phyloP scores from a whole-genome alignment of 352 stramenopile genomes.

The Phytophthora podocarpi region DNA sequence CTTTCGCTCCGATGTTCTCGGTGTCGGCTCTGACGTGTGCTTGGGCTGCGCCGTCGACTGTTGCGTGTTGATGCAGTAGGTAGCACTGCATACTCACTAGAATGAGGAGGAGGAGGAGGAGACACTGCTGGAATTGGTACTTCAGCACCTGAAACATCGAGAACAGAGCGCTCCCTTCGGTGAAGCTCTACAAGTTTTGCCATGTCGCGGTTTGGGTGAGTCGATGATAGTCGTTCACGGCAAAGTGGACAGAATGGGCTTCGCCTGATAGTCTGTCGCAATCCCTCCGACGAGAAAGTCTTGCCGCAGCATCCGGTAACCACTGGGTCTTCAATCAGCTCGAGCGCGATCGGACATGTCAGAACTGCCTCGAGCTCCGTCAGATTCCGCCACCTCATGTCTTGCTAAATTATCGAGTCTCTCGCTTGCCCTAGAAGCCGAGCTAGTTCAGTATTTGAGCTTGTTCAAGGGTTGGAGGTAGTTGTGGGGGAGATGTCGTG shows the following conservation, averaged over 20 bases:
- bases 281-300: slow-evolving; percentile 7
- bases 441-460: too few relatives aligned
- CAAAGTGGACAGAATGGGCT: slow-evolving; percentile 16
- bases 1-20: slow-evolving; percentile 17
- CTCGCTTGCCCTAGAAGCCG: slow-evolving; percentile 6
- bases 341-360: slow-evolving; percentile 12
- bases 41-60: slow-evolving; percentile 3
- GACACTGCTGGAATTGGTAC: neutral
- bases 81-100: neutral
- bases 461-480: too few relatives aligned
- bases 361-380: slow-evolving; percentile 5
- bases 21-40: slow-evolving; percentile 11
- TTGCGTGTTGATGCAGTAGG: neutral
- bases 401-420: slow-evolving; percentile 9
- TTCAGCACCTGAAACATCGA: neutral
- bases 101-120: neutral
- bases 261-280: neutral
- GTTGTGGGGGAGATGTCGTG: too few relatives aligned
- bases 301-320: slow-evolving; percentile 19
- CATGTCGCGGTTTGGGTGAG: slow-evolving; percentile 13
- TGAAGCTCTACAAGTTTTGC: slow-evolving; percentile 22
- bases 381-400: slow-evolving; percentile 2
- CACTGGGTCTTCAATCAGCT: slow-evolving; percentile 16
- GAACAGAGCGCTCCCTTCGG: slow-evolving; percentile 12
- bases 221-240: neutral